Evolutionary conservation across 352 stramenopile species (phyloP).

Genomic region (Globisporangium heterothallicum): DNA sequence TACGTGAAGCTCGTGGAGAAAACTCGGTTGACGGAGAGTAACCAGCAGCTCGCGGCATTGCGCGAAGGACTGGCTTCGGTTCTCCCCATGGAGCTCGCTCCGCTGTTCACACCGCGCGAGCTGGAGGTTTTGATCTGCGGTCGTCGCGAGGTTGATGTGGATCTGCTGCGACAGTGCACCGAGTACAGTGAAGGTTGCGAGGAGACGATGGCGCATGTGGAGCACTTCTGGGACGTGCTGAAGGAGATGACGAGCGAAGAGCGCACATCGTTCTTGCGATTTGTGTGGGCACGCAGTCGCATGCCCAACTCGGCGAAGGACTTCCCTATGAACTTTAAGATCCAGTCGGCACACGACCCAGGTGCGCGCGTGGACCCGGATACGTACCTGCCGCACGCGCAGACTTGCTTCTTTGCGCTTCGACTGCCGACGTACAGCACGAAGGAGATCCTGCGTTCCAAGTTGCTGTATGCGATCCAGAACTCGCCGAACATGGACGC

Average conservation of each 20-base stretch:
- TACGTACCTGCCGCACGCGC: constrained; percentile 95
- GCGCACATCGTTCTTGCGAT: constrained; percentile 94
- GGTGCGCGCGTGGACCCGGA: constrained; percentile 73
- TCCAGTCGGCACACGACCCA: constrained; percentile 81
- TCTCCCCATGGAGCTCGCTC: constrained; percentile 94
- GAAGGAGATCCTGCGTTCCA: constrained; percentile 79
- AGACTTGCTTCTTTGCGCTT: constrained; percentile 99
- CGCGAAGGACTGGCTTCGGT: constrained; percentile 90
- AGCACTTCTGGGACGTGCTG: constrained; percentile 95
- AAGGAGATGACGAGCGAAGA: constrained; percentile 95
- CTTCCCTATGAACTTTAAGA: constrained; percentile 95
- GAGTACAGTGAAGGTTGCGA: constrained; percentile 96
- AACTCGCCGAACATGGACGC: constrained; percentile 96
- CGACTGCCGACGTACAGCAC: constrained; percentile 93
- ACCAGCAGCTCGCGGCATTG: constrained; percentile 68
- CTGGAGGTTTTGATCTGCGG: constrained; percentile 96
- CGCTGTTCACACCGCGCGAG: constrained; percentile 94
- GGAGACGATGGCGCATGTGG: constrained; percentile 87
- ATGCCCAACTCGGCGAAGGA: constrained; percentile 96
- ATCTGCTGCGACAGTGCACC: constrained; percentile 92
- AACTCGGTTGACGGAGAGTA: constrained; percentile 73
- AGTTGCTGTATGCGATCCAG: constrained; percentile 92
- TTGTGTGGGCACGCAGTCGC: constrained; percentile 96
- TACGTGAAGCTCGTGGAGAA: constrained; percentile 72
- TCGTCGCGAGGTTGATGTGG: constrained; percentile 94